Conservation (phyloP, 2,329 filamentous ascomycete genomes). For the Ophiobolus disseminans region DNA sequence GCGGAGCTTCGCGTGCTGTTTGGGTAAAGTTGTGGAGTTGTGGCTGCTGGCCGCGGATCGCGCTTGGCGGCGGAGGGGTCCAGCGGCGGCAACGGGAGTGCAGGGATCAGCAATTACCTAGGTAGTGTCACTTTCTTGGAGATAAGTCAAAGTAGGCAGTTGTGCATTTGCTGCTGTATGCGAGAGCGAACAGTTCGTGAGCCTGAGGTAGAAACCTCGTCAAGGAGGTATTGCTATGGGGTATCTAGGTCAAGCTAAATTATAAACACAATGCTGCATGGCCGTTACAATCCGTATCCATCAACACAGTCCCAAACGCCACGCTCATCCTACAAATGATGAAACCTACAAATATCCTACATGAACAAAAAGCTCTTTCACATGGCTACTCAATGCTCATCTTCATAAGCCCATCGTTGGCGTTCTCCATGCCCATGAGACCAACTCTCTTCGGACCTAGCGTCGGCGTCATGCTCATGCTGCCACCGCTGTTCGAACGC, state of each 20-base stretch:
- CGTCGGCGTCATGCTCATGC: conserved; percentile 53
- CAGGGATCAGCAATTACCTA: conserved; percentile 18
- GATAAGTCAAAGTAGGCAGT: too few species aligned
- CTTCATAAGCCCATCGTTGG: conserved; percentile 93
- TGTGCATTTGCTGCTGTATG: too few species aligned
- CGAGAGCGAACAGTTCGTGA: too few species aligned
- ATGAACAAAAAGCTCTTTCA: conserved; percentile 2
- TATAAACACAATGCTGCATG: conserved; percentile 6
- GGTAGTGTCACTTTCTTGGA: too few species aligned
- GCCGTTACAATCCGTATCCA: conserved; percentile 5
- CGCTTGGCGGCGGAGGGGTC: conserved; percentile 32
- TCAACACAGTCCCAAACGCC: conserved; percentile 26
- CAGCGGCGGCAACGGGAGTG: conserved; percentile 18
- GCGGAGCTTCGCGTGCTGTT: conserved; percentile 4
- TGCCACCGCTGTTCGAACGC: conserved; percentile 56
- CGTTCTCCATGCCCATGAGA: conserved; percentile 91
- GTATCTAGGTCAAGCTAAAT: conserved; percentile 20
- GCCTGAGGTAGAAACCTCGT: too few species aligned
- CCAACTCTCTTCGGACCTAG: conserved; percentile 56
- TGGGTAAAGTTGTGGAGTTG: conserved; percentile 28
- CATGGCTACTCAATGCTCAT: conserved; percentile 84
- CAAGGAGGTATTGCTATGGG: too few species aligned
- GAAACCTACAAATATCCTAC: conserved; percentile 1
- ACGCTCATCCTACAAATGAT: conserved; percentile 25
- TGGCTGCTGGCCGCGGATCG: conserved; percentile 15